A percentile compares a stretch with the other conserved stretches of the same genome.
phyloP scores from a whole-genome alignment of 2,329 filamentous ascomycete genomes.

The Diaporthe velutina region DNA sequence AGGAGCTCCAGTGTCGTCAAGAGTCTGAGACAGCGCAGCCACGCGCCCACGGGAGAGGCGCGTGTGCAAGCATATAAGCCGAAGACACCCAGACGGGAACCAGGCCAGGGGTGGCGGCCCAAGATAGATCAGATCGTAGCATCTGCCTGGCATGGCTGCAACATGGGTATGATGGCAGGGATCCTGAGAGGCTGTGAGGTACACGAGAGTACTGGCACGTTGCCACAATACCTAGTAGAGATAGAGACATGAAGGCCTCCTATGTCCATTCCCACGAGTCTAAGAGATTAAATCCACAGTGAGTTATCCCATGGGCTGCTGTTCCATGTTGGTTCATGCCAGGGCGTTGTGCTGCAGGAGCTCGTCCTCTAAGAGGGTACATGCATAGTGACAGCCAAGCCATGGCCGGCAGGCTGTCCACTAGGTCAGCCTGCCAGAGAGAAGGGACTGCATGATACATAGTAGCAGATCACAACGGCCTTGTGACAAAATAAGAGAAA shows the following conservation, averaged over 20 bases:
- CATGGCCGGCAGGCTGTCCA: not conserved
- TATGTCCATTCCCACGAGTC: not conserved
- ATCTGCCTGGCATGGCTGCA: conserved; percentile 22
- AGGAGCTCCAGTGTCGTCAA: conserved; percentile 27
- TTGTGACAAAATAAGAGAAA: conserved; percentile 6
- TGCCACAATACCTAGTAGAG: not conserved
- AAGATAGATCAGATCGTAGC: conserved; percentile 26
- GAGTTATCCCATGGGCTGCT: too few relatives aligned
- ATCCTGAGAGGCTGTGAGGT: not conserved
- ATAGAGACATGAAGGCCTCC: not conserved
- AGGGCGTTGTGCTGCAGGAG: not conserved
- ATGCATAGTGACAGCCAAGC: not conserved
- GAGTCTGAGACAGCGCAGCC: conserved; percentile 33
- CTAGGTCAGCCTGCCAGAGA: not conserved
- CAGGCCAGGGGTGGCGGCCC: conserved; percentile 22
- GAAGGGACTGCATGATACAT: not conserved
- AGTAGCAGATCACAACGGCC: not conserved
- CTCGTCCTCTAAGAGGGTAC: not conserved
- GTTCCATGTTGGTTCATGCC: not conserved
- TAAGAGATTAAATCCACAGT: not conserved
- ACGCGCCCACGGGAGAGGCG: conserved; percentile 35
- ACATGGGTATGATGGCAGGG: conserved; percentile 12
- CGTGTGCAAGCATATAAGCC: conserved; percentile 32
- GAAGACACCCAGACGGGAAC: conserved; percentile 14
- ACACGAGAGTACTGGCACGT: not conserved